These are phyloP conservation scores for Tricharina praecox DNA, from an alignment of 495 filamentous ascomycete species.

Conservation along the genomic window DNA sequence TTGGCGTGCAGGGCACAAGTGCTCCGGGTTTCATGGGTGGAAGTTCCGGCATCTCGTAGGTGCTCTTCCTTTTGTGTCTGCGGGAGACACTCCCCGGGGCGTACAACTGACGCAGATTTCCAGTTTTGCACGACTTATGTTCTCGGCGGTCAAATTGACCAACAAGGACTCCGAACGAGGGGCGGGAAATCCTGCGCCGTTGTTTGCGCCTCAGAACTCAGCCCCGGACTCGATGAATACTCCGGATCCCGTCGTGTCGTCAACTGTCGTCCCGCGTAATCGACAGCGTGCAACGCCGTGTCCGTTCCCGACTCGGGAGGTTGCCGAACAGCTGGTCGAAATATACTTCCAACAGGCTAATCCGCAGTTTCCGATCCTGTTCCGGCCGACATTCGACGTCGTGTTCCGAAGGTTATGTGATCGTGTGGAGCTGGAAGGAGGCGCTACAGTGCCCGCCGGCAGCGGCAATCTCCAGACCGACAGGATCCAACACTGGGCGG, in stretches of 20 bases:
- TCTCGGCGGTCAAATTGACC: conserved; percentile 18
- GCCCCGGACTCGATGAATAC: conserved; percentile 1
- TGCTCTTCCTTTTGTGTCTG: background rate
- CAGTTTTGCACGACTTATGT: conserved; percentile 25
- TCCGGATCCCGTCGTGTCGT: conserved; percentile 10
- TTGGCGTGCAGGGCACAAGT: conserved; percentile 25
- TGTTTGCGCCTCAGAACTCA: conserved; percentile 4
- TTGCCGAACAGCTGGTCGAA: conserved; percentile 14
- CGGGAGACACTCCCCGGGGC: background rate
- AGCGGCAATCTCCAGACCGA: background rate
- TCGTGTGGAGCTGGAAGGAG: conserved; percentile 13
- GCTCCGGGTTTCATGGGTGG: conserved; percentile 21
- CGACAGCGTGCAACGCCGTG: conserved; percentile 12
- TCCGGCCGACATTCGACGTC: conserved; percentile 13
- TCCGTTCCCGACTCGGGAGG: conserved; percentile 13
- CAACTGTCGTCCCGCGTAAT: conserved; percentile 13
- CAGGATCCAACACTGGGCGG: conserved; percentile 15
- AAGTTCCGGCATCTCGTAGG: conserved; percentile 26
- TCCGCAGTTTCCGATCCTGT: conserved; percentile 21
- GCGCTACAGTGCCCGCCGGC: background rate
- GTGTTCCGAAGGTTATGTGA: conserved; percentile 12
- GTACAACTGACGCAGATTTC: background rate
- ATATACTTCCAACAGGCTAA: conserved; percentile 25
- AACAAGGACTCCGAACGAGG: conserved; percentile 11
- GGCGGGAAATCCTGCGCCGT: conserved; percentile 6